A percentile compares a stretch with the other conserved stretches of the same genome.
These are phyloP conservation scores for Yamadazyma mexicana DNA, from an alignment of 1,139 yeast species.

Conservation along the genomic window DNA sequence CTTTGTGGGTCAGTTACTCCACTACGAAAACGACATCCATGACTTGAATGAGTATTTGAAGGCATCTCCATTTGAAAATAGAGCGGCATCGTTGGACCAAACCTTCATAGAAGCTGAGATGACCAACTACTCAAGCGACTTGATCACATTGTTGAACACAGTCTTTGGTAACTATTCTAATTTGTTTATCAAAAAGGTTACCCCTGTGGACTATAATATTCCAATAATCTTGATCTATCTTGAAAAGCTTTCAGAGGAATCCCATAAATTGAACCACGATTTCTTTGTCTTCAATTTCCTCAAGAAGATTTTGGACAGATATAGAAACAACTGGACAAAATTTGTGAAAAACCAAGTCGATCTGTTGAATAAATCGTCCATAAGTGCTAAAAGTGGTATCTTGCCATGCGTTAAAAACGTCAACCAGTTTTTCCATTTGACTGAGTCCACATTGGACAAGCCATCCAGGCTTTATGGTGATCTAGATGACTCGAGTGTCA, in stretches of 20 bases:
- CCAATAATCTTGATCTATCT: constrained; percentile 41
- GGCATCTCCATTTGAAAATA: constrained; percentile 36
- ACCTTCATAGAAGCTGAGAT: constrained; percentile 20
- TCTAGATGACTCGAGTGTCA: constrained; percentile 24
- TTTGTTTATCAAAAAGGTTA: constrained; percentile 34
- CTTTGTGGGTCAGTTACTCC: constrained; percentile 66
- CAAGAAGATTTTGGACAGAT: constrained; percentile 52
- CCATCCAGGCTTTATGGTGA: constrained; percentile 20
- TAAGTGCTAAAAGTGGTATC: constrained; percentile 44
- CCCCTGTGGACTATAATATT: constrained; percentile 37
- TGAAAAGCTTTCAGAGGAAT: constrained; percentile 38
- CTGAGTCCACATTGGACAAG: constrained; percentile 34
- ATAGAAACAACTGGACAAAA: constrained; percentile 57
- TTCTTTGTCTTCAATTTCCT: constrained; percentile 54
- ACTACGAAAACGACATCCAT: constrained; percentile 52
- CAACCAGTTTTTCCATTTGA: constrained; percentile 32
- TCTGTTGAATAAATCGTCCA: constrained; percentile 49
- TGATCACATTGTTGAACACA: constrained; percentile 50
- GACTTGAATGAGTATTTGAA: constrained; percentile 52
- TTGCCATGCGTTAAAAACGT: constrained; percentile 35
- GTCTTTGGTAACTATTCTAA: constrained; percentile 53
- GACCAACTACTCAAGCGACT: constrained; percentile 49
- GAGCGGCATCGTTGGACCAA: constrained; percentile 28
- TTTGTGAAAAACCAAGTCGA: constrained; percentile 57
- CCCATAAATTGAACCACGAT: constrained; percentile 64